Percentiles rank a stretch among this genome's conserved stretches.
These are phyloP conservation scores for Letharia columbiana DNA, from an alignment of 495 filamentous ascomycete species.

Conservation along the genomic window DNA sequence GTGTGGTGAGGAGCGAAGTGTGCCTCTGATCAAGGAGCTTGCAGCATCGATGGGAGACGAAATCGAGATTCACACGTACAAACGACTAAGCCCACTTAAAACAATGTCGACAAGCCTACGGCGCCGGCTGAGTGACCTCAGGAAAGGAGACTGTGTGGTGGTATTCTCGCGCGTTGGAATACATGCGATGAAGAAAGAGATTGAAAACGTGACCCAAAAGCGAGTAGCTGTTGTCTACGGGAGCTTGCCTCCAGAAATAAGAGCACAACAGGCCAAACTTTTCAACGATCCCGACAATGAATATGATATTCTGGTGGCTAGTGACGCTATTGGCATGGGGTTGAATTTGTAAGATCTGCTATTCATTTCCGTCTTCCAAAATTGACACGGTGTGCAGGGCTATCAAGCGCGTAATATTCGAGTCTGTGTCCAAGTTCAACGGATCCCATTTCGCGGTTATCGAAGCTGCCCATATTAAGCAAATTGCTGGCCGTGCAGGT, in stretches of 20 bases:
- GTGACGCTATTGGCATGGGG: slow-evolving; percentile 97
- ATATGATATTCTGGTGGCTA: slow-evolving; percentile 88
- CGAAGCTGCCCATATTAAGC: slow-evolving; percentile 71
- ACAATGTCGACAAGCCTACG: slow-evolving; percentile 52
- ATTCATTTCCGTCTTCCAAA: neutral
- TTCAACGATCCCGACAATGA: slow-evolving; percentile 95
- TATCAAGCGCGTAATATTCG: slow-evolving; percentile 86
- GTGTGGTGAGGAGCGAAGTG: slow-evolving; percentile 79
- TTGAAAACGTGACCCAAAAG: slow-evolving; percentile 65
- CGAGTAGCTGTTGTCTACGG: slow-evolving; percentile 92
- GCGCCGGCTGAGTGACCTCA: slow-evolving; percentile 53
- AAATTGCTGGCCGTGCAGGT: slow-evolving; percentile 90
- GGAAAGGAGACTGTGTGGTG: slow-evolving; percentile 87
- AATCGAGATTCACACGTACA: slow-evolving; percentile 69
- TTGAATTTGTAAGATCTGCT: slow-evolving; percentile 61
- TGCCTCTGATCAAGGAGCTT: slow-evolving; percentile 72
- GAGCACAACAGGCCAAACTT: slow-evolving; percentile 77
- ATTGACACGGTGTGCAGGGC: slow-evolving; percentile 41
- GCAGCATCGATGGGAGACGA: slow-evolving; percentile 74
- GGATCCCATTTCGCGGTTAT: slow-evolving; percentile 44
- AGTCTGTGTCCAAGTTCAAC: slow-evolving; percentile 60
- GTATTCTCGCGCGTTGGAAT: slow-evolving; percentile 74
- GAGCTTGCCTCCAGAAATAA: slow-evolving; percentile 80
- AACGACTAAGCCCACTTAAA: slow-evolving; percentile 70
- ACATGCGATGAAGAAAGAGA: slow-evolving; percentile 67